Evolutionary conservation across 768 basidiomycete genomes (phyloP), one percentile per base, ranked within the genome.

Genomic region (Collybia mongolica): DNA sequence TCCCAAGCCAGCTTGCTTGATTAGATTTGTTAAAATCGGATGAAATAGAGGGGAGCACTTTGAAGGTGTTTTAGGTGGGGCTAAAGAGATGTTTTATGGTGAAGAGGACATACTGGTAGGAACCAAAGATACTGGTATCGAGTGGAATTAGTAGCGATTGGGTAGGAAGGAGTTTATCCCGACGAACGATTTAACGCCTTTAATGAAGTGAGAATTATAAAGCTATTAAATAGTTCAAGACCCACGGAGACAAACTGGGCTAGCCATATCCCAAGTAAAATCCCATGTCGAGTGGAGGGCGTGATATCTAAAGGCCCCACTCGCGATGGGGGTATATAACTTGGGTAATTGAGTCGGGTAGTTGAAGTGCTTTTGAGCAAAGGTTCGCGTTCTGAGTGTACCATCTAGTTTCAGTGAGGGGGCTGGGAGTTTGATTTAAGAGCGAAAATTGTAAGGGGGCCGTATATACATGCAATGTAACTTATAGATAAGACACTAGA

Each of bases 1-100:
- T 91, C 20, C 89, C 90, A 5, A 91, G 73, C 90, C 90, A 91
- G 61, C 84, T 86, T 0, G 86, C 86, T 65, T 91, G 84, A 60
- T 90, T 82, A 3, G 88, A 85, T 57, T 77, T 81, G 48, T 86
- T 69, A 58, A 90, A 90, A 43, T 90, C 86, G 0, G 88, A 90
- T 0, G 87, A 89, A 51, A 91, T 90, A 12, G 83, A 80, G 1
- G 85, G 81, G 23, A 90, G 62, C 71, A 91, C 88, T 90, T 32
- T 14, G 32, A 37, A 37, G 15, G 11, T 24, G 22, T n/a, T 20
- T 24, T 18, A 2, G 11, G 7, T 12, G 29, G 17, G 38, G 28
- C 28, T 14, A n/a, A 38, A 15, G 12, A 4, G n/a, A 24, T 2
- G 26, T 15, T 22, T 26, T 17, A n/a, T 19, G 5, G 22, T 20